phyloP scores from a whole-genome alignment of 805 yeast genomes.

The Ogataea paraovalis region DNA sequence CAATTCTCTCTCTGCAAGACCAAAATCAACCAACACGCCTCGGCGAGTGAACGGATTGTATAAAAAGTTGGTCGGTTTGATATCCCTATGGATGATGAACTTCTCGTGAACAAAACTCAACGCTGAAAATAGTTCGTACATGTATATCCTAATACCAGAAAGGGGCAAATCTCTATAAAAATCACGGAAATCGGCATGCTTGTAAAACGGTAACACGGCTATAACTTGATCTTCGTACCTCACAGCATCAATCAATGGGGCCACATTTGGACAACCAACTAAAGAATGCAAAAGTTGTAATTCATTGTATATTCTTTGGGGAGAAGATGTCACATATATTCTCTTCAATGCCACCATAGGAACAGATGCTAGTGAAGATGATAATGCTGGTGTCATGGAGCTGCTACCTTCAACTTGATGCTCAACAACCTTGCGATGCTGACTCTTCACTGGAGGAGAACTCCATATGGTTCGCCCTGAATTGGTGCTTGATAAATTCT shows the following conservation, averaged over 20 bases:
- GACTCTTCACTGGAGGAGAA: slow-evolving; percentile 26
- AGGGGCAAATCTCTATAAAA: slow-evolving; percentile 78
- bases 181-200: slow-evolving; percentile 85
- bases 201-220: slow-evolving; percentile 87
- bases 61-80: slow-evolving; percentile 72
- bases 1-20: slow-evolving; percentile 72
- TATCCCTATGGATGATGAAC: slow-evolving; percentile 87
- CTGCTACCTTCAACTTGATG: background rate
- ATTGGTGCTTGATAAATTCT: slow-evolving; percentile 16
- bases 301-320: slow-evolving; percentile 86
- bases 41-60: slow-evolving; percentile 61
- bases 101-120: slow-evolving; percentile 71
- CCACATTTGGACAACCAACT: slow-evolving; percentile 68
- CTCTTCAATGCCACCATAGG: slow-evolving; percentile 79
- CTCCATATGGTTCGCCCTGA: slow-evolving; percentile 26
- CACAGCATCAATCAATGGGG: slow-evolving; percentile 85
- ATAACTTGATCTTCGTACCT: slow-evolving; percentile 88
- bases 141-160: slow-evolving; percentile 74
- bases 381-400: background rate
- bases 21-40: slow-evolving; percentile 90
- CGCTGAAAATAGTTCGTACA: slow-evolving; percentile 74
- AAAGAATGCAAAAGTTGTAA: slow-evolving; percentile 68
- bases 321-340: slow-evolving; percentile 93
- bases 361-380: slow-evolving; percentile 30
- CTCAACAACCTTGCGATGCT: slow-evolving; percentile 9